These are phyloP conservation scores for Lecanosticta acicola DNA, from an alignment of 2,329 filamentous ascomycete species.

Conservation along the genomic window DNA sequence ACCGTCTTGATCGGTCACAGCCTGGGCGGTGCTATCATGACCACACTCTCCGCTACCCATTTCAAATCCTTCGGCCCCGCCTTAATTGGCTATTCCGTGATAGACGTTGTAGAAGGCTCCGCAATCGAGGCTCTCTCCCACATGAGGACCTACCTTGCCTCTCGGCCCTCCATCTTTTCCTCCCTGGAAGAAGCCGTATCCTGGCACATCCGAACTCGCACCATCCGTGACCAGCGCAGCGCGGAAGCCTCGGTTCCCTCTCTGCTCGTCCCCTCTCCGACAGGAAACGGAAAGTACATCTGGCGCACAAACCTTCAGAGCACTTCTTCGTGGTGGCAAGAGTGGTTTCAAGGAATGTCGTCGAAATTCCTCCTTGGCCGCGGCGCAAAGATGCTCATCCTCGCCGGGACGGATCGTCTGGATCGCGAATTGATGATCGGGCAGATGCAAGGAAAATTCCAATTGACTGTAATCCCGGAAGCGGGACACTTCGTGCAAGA, in stretches of 20 bases:
- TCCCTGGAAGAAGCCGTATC: conserved; percentile 75
- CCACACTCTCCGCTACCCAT: conserved; percentile 62
- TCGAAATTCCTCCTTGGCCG: conserved; percentile 76
- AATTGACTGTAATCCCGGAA: conserved; percentile 87
- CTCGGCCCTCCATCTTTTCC: conserved; percentile 71
- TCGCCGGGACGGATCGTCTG: conserved; percentile 83
- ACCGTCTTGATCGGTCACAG: conserved; percentile 85
- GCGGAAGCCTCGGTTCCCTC: conserved; percentile 83
- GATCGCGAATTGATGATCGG: conserved; percentile 92
- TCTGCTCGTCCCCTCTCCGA: conserved; percentile 52
- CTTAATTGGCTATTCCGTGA: conserved; percentile 77
- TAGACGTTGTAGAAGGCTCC: conserved; percentile 92
- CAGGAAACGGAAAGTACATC: conserved; percentile 49
- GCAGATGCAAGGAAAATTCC: conserved; percentile 98
- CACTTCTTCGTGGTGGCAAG: conserved; percentile 89
- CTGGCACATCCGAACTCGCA: conserved; percentile 88
- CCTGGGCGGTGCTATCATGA: conserved; percentile 85
- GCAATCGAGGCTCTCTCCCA: conserved; percentile 90
- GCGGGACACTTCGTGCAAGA: conserved; percentile 97
- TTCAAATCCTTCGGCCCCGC: conserved; percentile 51
- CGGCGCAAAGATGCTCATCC: conserved; percentile 76
- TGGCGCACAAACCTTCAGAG: conserved; percentile 81
- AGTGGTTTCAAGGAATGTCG: conserved; percentile 85
- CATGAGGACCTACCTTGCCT: conserved; percentile 88
- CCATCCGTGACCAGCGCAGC: conserved; percentile 75